Evolutionary conservation across 169 alveolate genomes (phyloP).

Genomic region (Plasmodium fragile): DNA sequence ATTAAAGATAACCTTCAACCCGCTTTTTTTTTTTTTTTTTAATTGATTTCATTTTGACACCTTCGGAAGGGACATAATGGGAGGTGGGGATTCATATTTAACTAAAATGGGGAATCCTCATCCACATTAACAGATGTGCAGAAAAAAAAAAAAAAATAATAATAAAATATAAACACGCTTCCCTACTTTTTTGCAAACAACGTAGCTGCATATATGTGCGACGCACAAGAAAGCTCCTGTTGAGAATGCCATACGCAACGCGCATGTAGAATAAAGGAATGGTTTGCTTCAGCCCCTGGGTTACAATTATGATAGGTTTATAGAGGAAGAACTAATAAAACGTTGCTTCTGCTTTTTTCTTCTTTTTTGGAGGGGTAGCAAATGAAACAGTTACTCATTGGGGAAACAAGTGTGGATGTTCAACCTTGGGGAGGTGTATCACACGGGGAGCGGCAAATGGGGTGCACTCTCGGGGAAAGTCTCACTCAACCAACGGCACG

Average conservation of each 20-base stretch:
- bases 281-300: background rate
- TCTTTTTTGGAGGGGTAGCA: background rate
- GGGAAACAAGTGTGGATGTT: background rate
- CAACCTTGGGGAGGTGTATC: background rate
- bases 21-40: background rate
- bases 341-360: background rate
- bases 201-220: background rate
- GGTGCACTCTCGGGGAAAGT: background rate
- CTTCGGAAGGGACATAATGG: background rate
- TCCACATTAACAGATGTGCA: background rate
- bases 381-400: background rate
- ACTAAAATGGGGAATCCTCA: background rate
- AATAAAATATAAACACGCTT: background rate
- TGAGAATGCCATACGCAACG: background rate
- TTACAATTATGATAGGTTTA: background rate
- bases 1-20: background rate
- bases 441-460: background rate
- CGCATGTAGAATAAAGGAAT: background rate
- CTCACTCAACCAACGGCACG: background rate
- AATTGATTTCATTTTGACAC: background rate
- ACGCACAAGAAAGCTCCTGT: background rate
- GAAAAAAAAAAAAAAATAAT: too few relatives aligned
- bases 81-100: background rate
- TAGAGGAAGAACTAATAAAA: background rate
- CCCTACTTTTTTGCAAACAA: background rate